Conservation (phyloP, 805 yeast genomes). For the Pichia phayaonensis region DNA sequence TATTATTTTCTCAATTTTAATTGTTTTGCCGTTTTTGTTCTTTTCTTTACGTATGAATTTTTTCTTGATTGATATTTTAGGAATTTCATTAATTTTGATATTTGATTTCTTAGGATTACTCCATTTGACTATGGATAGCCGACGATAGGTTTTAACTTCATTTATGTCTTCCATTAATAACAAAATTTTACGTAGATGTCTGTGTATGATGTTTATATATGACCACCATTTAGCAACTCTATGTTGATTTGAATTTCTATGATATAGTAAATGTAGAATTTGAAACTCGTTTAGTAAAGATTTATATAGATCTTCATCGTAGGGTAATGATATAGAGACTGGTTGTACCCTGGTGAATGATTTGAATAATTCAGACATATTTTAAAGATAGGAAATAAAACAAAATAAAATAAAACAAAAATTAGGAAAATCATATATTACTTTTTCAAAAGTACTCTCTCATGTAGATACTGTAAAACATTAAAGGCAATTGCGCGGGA, state of each 20-base stretch:
- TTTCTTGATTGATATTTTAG: conserved; percentile 3
- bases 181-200: conserved; percentile 41
- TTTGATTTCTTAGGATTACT: conserved; percentile 1
- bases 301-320: background rate
- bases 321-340: background rate
- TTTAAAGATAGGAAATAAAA: background rate
- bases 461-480: too few relatives aligned
- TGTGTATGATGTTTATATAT: conserved; percentile 52
- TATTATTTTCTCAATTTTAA: background rate
- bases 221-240: conserved; percentile 71
- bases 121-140: conserved; percentile 10
- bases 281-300: conserved; percentile 42
- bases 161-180: conserved; percentile 22
- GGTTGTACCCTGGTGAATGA: background rate
- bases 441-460: too few relatives aligned
- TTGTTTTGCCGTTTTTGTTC: conserved; percentile 3
- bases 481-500: too few relatives aligned
- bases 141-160: conserved; percentile 9
- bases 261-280: conserved; percentile 55
- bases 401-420: background rate
- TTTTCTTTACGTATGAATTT: background rate
- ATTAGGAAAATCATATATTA: too few relatives aligned
- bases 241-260: conserved; percentile 74
- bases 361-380: background rate
- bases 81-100: conserved; percentile 2